Evolutionary conservation across 2,329 filamentous ascomycete genomes (phyloP).

Genomic region (Thermothelomyces thermophilus): DNA sequence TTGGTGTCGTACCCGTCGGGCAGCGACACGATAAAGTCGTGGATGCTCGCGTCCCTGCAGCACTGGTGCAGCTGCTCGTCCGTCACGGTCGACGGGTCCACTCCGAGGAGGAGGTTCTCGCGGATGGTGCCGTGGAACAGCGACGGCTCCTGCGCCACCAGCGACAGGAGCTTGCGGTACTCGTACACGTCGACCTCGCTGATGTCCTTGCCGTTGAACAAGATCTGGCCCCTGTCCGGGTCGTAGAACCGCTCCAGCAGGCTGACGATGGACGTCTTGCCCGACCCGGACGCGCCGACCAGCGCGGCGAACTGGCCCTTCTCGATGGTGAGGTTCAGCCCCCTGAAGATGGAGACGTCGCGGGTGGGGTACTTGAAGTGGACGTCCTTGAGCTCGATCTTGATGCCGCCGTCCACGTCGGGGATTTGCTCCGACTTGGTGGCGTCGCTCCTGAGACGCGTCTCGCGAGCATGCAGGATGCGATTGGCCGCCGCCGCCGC

Average conservation of each 20-base stretch:
- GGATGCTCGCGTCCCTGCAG: constrained; percentile 58
- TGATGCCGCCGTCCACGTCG: constrained; percentile 43
- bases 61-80: constrained; percentile 47
- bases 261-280: constrained; percentile 65
- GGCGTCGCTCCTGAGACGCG: constrained; percentile 32
- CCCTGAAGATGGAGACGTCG: constrained; percentile 50
- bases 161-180: constrained; percentile 59
- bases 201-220: constrained; percentile 58
- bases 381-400: constrained; percentile 50
- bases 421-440: constrained; percentile 34
- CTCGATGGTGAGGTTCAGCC: constrained; percentile 57
- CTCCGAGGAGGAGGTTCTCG: constrained; percentile 63
- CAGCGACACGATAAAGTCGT: constrained; percentile 63
- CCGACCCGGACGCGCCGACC: constrained; percentile 63
- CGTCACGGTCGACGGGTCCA: constrained; percentile 45
- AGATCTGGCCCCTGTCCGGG: constrained; percentile 54
- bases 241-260: constrained; percentile 67
- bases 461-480: constrained; percentile 47
- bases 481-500: constrained; percentile 53
- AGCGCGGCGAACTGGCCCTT: constrained; percentile 65
- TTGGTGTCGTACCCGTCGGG: constrained; percentile 62
- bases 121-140: constrained; percentile 58
- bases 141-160: constrained; percentile 69
- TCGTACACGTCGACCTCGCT: constrained; percentile 49
- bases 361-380: constrained; percentile 57